Percentiles rank a stretch among this genome's conserved stretches.
phyloP scores from a whole-genome alignment of 257 asterid genomes.

The Rauvolfia tetraphylla region DNA sequence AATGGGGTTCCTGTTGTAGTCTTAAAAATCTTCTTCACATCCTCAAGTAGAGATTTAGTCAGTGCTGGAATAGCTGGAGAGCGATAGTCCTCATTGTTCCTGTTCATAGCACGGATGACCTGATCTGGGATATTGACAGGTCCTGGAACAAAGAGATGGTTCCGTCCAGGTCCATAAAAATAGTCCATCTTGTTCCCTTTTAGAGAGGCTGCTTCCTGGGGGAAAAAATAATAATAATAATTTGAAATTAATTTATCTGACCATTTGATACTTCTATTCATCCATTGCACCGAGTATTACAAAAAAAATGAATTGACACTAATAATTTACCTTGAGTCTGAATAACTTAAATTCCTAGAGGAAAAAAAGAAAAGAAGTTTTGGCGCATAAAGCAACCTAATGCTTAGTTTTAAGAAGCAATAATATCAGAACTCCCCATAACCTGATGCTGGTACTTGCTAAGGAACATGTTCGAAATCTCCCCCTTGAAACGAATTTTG shows the following conservation, averaged over 20 bases:
- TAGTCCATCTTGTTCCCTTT: conserved; percentile 70
- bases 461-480: no score
- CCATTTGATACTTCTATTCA: neutral
- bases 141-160: conserved; percentile 99
- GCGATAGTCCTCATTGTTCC: conserved; percentile 97
- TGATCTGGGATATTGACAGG: conserved; percentile 99
- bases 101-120: conserved; percentile 92
- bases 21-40: conserved; percentile 93
- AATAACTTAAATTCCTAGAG: neutral
- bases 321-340: neutral
- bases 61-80: conserved; percentile 91
- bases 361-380: no score
- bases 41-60: conserved; percentile 75
- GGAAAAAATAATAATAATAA: no score
- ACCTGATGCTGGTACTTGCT: no score
- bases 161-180: conserved; percentile 86
- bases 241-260: no score
- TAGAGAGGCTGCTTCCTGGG: neutral
- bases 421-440: no score
- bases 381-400: no score
- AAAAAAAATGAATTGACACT: neutral
- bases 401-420: no score
- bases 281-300: neutral
- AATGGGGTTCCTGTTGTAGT: conserved; percentile 93
- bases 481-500: neutral